Percentiles rank a stretch among this genome's conserved stretches.
Evolutionary conservation across 331 rosid species (phyloP).

Genomic region (Cydonia oblonga): DNA sequence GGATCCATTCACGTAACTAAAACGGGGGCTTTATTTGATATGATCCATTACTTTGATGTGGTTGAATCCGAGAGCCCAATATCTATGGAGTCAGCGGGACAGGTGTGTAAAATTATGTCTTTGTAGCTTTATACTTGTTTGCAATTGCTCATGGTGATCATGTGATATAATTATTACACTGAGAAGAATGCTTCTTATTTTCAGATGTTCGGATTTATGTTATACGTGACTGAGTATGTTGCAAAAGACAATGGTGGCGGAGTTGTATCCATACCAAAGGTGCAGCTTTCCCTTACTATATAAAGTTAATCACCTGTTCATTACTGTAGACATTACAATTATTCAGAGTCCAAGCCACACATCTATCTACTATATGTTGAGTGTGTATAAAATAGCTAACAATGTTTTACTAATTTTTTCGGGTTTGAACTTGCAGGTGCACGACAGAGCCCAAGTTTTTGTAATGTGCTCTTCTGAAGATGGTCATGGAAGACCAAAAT

Average conservation of each 20-base stretch:
- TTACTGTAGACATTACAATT: too few species aligned
- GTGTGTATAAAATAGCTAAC: neutral
- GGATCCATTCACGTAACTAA: conserved; percentile 53
- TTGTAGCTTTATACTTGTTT: neutral
- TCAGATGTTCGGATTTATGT: conserved; percentile 78
- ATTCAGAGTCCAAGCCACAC: neutral
- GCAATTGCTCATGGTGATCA: conserved; percentile 3
- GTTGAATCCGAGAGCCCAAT: conserved; percentile 57
- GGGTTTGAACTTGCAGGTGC: conserved; percentile 43
- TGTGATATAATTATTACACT: neutral
- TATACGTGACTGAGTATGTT: conserved; percentile 49
- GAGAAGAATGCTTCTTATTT: conserved; percentile 16
- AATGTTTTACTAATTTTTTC: neutral
- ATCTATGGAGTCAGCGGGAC: conserved; percentile 76
- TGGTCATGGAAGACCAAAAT: conserved; percentile 36
- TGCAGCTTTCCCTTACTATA: conserved; percentile 15
- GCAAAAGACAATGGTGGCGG: conserved; percentile 30
- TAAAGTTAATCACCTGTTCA: neutral
- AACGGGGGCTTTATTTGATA: conserved; percentile 44
- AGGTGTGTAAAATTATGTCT: conserved; percentile 39
- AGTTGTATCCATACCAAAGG: conserved; percentile 62
- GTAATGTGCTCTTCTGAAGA: conserved; percentile 46
- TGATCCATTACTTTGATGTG: conserved; percentile 28
- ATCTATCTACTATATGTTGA: neutral
- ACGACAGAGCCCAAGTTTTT: conserved; percentile 94